phyloP scores from a whole-genome alignment of 1,139 yeast genomes.

The Geotrichum armillariae region DNA sequence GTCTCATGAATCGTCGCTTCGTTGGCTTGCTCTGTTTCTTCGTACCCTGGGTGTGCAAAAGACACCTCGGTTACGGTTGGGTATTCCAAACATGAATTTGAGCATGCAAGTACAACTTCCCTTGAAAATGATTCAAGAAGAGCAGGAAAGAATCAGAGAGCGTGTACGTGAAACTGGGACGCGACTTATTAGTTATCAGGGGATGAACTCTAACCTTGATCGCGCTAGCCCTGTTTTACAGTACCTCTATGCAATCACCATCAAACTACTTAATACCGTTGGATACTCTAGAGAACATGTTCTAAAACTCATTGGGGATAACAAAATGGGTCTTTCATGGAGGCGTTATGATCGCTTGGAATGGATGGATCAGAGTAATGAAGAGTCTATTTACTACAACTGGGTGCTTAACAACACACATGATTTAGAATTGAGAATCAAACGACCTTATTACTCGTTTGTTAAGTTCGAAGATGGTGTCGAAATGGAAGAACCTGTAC shows the following conservation, averaged over 20 bases:
- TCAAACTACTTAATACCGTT: conserved; percentile 33
- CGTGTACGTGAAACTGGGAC: background rate
- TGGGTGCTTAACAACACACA: conserved; percentile 48
- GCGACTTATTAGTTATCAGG: conserved; percentile 6
- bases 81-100: conserved; percentile 54
- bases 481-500: conserved; percentile 53
- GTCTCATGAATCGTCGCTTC: conserved; percentile 48
- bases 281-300: conserved; percentile 28
- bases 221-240: conserved; percentile 29
- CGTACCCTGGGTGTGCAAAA: conserved; percentile 42
- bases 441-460: conserved; percentile 46
- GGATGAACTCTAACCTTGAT: conserved; percentile 21
- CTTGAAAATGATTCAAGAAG: conserved; percentile 22
- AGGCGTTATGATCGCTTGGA: conserved; percentile 72
- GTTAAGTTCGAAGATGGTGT: conserved; percentile 30
- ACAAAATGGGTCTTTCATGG: conserved; percentile 56
- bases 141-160: conserved; percentile 3
- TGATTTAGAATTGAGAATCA: conserved; percentile 60
- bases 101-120: conserved; percentile 49
- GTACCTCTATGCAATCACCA: conserved; percentile 34
- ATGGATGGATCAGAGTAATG: conserved; percentile 63
- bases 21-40: conserved; percentile 64
- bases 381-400: conserved; percentile 47
- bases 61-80: conserved; percentile 38
- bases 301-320: conserved; percentile 34